A percentile compares a stretch with the other conserved stretches of the same genome.
These are phyloP conservation scores for Datisca glomerata DNA, from an alignment of 306 rosid species.

Conservation along the genomic window DNA sequence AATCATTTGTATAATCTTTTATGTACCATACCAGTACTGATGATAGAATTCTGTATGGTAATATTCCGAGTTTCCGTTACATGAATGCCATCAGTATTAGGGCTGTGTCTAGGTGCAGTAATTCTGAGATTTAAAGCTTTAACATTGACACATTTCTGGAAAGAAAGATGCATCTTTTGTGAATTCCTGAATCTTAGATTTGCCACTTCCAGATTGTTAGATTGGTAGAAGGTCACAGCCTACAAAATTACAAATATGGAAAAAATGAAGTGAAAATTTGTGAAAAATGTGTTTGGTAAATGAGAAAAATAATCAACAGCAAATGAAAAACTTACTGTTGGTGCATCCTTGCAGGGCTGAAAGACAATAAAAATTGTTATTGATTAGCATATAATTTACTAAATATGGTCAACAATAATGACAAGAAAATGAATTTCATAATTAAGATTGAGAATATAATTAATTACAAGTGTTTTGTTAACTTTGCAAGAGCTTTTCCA, in stretches of 20 bases:
- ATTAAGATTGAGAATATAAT: not conserved
- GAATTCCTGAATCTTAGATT: constrained; percentile 39
- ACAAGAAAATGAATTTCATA: not conserved
- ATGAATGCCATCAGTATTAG: constrained; percentile 94
- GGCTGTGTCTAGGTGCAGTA: constrained; percentile 56
- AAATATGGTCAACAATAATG: not conserved
- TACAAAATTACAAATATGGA: constrained; percentile 21
- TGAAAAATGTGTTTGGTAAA: not conserved
- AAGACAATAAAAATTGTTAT: constrained; percentile 7
- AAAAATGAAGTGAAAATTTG: not conserved
- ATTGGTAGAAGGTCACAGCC: constrained; percentile 61
- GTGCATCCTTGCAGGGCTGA: constrained; percentile 84
- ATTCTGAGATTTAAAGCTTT: constrained; percentile 28
- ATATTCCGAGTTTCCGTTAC: constrained; percentile 41
- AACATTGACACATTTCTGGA: constrained; percentile 41
- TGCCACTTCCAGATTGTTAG: constrained; percentile 34
- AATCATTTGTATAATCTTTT: too few species aligned
- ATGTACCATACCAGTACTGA: constrained; percentile 42
- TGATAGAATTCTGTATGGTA: constrained; percentile 23
- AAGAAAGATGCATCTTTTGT: constrained; percentile 61
- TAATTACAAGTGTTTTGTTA: constrained; percentile 35
- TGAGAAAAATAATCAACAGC: constrained; percentile 1
- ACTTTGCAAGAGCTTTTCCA: constrained; percentile 76
- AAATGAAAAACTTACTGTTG: constrained; percentile 44
- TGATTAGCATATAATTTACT: not conserved